phyloP scores from a whole-genome alignment of 106 monocot genomes.

The Acorus calamus region DNA sequence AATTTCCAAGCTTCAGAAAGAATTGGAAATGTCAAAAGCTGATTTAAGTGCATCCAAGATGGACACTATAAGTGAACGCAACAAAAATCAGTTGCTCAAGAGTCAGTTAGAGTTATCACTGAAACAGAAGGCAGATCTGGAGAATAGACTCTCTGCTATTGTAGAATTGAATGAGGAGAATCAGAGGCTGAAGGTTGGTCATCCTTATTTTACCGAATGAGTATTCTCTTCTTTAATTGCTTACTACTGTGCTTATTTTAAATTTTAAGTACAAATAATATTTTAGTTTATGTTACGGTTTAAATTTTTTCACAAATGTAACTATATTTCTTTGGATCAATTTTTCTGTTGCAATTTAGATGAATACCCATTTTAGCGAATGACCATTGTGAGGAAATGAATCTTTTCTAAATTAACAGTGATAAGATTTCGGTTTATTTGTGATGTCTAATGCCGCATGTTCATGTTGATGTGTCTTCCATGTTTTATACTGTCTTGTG shows the following conservation, averaged over 20 bases:
- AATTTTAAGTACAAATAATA: no score
- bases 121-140: constrained; percentile 36
- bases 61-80: constrained; percentile 25
- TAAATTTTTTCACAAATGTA: no score
- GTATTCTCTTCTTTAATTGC: background rate
- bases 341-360: no score
- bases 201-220: background rate
- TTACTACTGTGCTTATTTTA: background rate
- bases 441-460: no score
- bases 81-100: constrained; percentile 40
- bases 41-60: constrained; percentile 48
- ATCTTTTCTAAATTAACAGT: no score
- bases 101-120: constrained; percentile 40
- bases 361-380: no score
- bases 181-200: constrained; percentile 49
- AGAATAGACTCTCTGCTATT: constrained; percentile 23
- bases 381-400: no score
- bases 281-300: no score
- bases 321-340: no score
- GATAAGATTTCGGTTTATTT: no score
- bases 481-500: no score
- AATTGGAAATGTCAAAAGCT: constrained; percentile 31
- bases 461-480: no score
- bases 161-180: constrained; percentile 56
- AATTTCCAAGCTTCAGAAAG: constrained; percentile 64